A percentile compares a stretch with the other conserved stretches of the same genome.
Evolutionary conservation across 23 red algal genomes (phyloP).

Genomic region (Agarophyton chilense): DNA sequence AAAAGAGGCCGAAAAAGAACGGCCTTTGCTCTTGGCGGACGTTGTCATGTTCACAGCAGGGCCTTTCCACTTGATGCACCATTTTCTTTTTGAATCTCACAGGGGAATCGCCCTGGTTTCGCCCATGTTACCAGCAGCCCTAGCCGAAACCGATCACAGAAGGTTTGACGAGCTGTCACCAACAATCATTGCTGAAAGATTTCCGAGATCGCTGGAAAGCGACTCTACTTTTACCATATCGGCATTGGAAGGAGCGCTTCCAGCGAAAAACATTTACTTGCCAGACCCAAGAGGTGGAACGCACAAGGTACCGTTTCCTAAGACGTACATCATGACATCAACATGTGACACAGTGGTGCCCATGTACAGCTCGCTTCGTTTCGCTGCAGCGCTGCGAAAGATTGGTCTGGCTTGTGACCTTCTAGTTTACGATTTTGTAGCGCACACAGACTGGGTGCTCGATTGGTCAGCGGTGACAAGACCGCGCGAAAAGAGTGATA

Average conservation of each 20-base stretch:
- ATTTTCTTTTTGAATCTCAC: constrained; percentile 52
- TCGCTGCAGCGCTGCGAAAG: constrained; percentile 33
- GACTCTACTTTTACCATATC: not conserved
- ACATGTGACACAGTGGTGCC: constrained; percentile 46
- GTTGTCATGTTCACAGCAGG: constrained; percentile 46
- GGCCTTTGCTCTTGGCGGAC: constrained; percentile 6
- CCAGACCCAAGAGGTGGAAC: not conserved
- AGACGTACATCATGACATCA: constrained; percentile 30
- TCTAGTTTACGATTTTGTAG: constrained; percentile 47
- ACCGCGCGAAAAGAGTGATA: constrained; percentile 17
- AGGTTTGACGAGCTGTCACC: constrained; percentile 25
- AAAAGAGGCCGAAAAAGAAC: not conserved
- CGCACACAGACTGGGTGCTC: constrained; percentile 36
- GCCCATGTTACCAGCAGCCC: constrained; percentile 52
- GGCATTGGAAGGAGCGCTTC: constrained; percentile 29
- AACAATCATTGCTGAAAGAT: constrained; percentile 13
- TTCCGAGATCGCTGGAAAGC: not conserved
- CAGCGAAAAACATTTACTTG: constrained; percentile 21
- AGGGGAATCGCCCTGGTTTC: constrained; percentile 45
- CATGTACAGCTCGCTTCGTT: constrained; percentile 45
- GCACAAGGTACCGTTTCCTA: not conserved
- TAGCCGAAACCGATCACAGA: constrained; percentile 18
- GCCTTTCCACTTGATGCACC: constrained; percentile 32
- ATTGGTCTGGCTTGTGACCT: constrained; percentile 10
- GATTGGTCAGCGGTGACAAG: constrained; percentile 31